Base-by-base conservation (phyloP, 495 filamentous ascomycete genomes). In the Podospora pseudocomata region DNA sequence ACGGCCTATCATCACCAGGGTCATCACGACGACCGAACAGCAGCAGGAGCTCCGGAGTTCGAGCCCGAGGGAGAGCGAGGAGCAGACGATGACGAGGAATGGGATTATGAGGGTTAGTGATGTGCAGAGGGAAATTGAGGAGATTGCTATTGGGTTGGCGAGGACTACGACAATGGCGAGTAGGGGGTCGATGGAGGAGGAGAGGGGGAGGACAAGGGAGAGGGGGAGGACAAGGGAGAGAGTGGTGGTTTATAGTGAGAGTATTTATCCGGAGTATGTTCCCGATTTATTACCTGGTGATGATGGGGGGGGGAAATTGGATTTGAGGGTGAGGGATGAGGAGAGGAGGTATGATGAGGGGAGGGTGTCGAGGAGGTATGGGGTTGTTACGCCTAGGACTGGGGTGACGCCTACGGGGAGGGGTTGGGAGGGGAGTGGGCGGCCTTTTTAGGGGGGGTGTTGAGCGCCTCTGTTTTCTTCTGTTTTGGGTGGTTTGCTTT, bases 81-180 rank as follows among this genome's bases (percentile, higher is more conserved):
- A 83, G 70, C 77, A 79, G 65, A 70, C 77, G 30, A 82, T 82
- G 79, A 82, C 80, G 6, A 79, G 68, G 65, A 77, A 82, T 57
- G 80, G 79, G n/a, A 78, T 82, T 63, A 72, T 82, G 65, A 73
- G 78, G 26, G 76, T 77, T 44, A 81, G 74, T 54, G 78, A 83
- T 39, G 77, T 82, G 56, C 71, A 76, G 72, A 66, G 74, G 27
- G 75, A 78, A 67, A 75, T 78, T 34, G 73, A 78, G 30, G 74
- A 74, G 20, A 70, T 78, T n/a, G 76, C 70, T 11, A 67, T 73
- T 23, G 71, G 67, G 15, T 70, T 60, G 64, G 72, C 28, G 49
- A 74, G 71, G 65, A 68, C 68, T 0, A 49, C 75, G 75, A 72
- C 68, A 15, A 65, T 60, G 11, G 19, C 39, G 4, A 57, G 34